Evolutionary conservation across 129 eudicot species (phyloP).

Genomic region (Saposhnikovia divaricata): DNA sequence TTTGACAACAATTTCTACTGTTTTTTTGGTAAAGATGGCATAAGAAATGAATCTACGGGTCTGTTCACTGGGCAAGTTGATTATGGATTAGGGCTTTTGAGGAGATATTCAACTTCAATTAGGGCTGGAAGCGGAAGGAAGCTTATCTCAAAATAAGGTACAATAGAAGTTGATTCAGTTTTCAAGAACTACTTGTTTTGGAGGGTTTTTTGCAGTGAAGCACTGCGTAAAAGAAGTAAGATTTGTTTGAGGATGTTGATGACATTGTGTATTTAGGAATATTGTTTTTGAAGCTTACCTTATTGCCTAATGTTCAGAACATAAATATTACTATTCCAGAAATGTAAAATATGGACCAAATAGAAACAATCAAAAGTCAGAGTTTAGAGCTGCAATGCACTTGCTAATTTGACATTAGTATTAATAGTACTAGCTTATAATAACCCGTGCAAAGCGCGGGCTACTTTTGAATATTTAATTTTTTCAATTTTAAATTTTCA

Average conservation of each 20-base stretch:
- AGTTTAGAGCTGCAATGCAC: too few species aligned
- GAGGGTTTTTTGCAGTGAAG: conserved; percentile 40
- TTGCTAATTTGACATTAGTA: too few species aligned
- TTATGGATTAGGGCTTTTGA: conserved; percentile 34
- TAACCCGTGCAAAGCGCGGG: too few species aligned
- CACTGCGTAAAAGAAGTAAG: conserved; percentile 32
- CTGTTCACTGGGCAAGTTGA: not conserved
- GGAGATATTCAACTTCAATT: conserved; percentile 34
- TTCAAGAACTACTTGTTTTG: conserved; percentile 22
- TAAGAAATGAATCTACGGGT: not conserved
- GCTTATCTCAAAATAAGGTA: conserved; percentile 12
- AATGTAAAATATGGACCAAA: too few species aligned
- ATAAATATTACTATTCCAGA: too few species aligned
- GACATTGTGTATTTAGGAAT: not conserved
- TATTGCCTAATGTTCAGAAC: not conserved
- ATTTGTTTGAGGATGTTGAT: conserved; percentile 10
- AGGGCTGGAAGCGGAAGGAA: conserved; percentile 21
- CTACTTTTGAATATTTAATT: too few species aligned
- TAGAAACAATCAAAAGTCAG: too few species aligned
- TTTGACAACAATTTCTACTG: too few species aligned
- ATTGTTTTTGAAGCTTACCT: not conserved
- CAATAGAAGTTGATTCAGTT: conserved; percentile 17
- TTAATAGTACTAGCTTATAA: too few species aligned
- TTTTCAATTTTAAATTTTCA: too few species aligned
- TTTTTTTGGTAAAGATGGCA: not conserved